Evolutionary conservation across 1,139 yeast species (phyloP).

Genomic region (Magnusiomyces ingens): DNA sequence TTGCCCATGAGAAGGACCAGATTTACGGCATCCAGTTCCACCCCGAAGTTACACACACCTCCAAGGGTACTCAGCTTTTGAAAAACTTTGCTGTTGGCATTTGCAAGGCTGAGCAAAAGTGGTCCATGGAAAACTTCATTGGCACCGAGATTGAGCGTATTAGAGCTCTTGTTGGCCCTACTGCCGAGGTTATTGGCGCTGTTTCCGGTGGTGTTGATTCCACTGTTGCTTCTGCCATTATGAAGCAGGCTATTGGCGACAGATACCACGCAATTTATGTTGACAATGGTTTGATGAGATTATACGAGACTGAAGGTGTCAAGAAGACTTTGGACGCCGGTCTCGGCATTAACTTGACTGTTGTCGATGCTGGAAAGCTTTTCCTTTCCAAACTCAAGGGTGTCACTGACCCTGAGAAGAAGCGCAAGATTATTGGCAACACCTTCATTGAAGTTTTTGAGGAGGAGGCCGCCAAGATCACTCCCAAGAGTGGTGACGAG

Average conservation of each 20-base stretch:
- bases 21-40: slow-evolving; percentile 98
- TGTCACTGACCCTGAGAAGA: slow-evolving; percentile 97
- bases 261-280: slow-evolving; percentile 98
- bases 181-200: slow-evolving; percentile 98
- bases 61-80: slow-evolving; percentile 78
- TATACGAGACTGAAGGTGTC: slow-evolving; percentile 83
- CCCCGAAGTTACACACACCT: slow-evolving; percentile 97
- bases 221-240: slow-evolving; percentile 96
- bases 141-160: slow-evolving; percentile 94
- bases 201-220: slow-evolving; percentile 99
- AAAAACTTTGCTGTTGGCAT: slow-evolving; percentile 89
- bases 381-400: slow-evolving; percentile 84
- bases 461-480: slow-evolving; percentile 88
- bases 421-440: slow-evolving; percentile 97
- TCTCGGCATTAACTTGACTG: slow-evolving; percentile 88
- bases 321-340: slow-evolving; percentile 87
- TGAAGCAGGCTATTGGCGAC: slow-evolving; percentile 97
- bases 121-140: slow-evolving; percentile 98
- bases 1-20: slow-evolving; percentile 62
- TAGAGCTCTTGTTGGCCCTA: slow-evolving; percentile 85
- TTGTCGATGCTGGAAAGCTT: slow-evolving; percentile 88
- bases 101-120: slow-evolving; percentile 79
- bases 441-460: slow-evolving; percentile 96
- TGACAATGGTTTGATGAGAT: slow-evolving; percentile 96
- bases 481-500: slow-evolving; percentile 71